Percentiles rank a stretch among this genome's conserved stretches.
Conservation (phyloP, 2,329 filamentous ascomycete genomes). For the Cladophialophora bantiana region DNA sequence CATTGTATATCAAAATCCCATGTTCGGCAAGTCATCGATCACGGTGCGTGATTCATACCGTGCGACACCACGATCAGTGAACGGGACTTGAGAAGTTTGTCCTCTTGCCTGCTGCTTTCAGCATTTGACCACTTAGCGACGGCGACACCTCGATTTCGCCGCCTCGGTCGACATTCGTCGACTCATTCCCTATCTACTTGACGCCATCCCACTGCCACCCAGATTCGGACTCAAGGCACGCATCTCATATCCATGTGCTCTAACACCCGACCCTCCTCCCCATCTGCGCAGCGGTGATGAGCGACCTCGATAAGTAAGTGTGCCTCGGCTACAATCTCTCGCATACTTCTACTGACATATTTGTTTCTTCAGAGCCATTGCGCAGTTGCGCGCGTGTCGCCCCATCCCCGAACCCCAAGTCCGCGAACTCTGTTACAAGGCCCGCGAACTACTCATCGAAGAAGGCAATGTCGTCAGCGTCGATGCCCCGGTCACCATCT, state of each 20-base stretch:
- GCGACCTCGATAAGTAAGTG: slow-evolving; percentile 86
- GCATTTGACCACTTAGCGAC: background rate
- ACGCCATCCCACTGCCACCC: slow-evolving; percentile 16
- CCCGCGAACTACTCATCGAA: slow-evolving; percentile 92
- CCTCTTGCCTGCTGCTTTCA: background rate
- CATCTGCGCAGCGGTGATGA: slow-evolving; percentile 65
- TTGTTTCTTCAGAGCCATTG: slow-evolving; percentile 74
- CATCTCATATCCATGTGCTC: slow-evolving; percentile 21
- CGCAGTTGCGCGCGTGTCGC: slow-evolving; percentile 91
- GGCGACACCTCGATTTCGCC: background rate
- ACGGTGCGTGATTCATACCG: background rate
- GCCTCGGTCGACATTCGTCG: background rate
- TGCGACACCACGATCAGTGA: slow-evolving; percentile 5
- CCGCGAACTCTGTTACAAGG: slow-evolving; percentile 95
- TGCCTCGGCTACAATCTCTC: background rate
- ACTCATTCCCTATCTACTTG: slow-evolving; percentile 1
- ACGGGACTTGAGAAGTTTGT: background rate
- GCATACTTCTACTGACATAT: slow-evolving; percentile 12
- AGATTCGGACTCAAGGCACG: background rate
- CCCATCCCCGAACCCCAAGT: slow-evolving; percentile 96
- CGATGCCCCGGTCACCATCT: slow-evolving; percentile 94
- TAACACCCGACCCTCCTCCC: slow-evolving; percentile 25
- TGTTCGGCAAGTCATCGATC: background rate
- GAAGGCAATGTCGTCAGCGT: slow-evolving; percentile 97
- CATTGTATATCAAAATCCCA: slow-evolving; percentile 1